phyloP scores from a whole-genome alignment of 495 filamentous ascomycete species.

The Penicillium subrubescens region DNA sequence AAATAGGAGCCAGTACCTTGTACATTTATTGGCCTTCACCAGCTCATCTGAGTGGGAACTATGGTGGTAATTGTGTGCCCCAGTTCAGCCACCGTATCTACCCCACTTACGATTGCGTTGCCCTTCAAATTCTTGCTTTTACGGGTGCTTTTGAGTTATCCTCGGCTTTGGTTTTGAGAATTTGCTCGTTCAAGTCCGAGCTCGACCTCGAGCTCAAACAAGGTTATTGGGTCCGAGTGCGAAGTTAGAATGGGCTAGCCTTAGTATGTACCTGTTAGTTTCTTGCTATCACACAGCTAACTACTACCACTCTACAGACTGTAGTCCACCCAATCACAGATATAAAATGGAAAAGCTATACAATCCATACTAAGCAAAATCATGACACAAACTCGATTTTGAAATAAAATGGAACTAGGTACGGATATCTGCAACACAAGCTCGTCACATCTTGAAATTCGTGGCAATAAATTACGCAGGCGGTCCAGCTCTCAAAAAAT shows the following conservation, averaged over 20 bases:
- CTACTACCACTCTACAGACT: background rate
- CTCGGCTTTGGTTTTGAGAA: background rate
- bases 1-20: background rate
- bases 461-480: conserved; percentile 10
- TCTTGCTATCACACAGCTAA: background rate
- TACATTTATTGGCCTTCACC: too few relatives aligned
- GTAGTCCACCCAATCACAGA: background rate
- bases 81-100: background rate
- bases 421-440: conserved; percentile 18
- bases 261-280: too few relatives aligned
- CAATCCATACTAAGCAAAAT: background rate
- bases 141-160: background rate
- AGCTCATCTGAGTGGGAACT: background rate
- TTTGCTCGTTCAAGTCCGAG: background rate
- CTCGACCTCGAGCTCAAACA: background rate
- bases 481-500: background rate
- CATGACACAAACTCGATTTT: conserved; percentile 8
- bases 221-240: background rate
- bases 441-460: conserved; percentile 28
- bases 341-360: too few relatives aligned
- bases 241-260: too few relatives aligned
- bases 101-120: background rate
- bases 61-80: background rate
- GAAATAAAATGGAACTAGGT: conserved; percentile 3
- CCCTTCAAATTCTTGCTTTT: background rate